A percentile compares a stretch with the other conserved stretches of the same genome.
These are phyloP conservation scores for Globisporangium middletonii DNA, from an alignment of 352 stramenopile genomes.

Conservation along the genomic window DNA sequence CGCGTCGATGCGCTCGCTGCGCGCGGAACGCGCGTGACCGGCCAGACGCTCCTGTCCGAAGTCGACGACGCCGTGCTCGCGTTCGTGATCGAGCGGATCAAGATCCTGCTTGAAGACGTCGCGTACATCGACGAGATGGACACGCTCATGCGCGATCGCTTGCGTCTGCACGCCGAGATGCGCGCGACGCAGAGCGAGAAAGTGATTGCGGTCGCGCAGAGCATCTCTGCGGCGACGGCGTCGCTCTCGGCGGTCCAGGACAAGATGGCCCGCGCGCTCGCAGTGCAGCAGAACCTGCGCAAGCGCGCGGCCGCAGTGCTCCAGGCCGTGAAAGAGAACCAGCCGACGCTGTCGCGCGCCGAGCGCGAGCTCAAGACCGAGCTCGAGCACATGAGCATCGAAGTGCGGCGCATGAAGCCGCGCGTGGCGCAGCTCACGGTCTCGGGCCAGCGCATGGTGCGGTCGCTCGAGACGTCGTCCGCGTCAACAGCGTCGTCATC, in stretches of 20 bases:
- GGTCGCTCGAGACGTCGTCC: conserved; percentile 35
- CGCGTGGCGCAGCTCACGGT: conserved; percentile 68
- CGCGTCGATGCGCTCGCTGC: conserved; percentile 46
- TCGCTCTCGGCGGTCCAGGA: conserved; percentile 36
- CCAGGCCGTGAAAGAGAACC: conserved; percentile 80
- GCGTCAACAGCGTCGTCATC: conserved; percentile 17
- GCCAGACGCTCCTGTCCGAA: conserved; percentile 52
- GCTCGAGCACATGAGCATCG: conserved; percentile 51
- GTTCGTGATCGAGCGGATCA: conserved; percentile 68
- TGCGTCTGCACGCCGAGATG: conserved; percentile 58
- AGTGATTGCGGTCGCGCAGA: conserved; percentile 32
- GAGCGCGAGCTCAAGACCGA: conserved; percentile 71
- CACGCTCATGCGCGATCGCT: conserved; percentile 52
- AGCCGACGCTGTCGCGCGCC: conserved; percentile 63
- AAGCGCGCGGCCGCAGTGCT: conserved; percentile 71
- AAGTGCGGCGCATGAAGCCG: conserved; percentile 66
- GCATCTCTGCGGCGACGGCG: conserved; percentile 21
- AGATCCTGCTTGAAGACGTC: conserved; percentile 45
- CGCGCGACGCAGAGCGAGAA: conserved; percentile 42
- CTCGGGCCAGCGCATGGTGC: conserved; percentile 49
- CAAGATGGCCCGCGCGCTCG: conserved; percentile 56
- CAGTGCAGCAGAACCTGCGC: conserved; percentile 65
- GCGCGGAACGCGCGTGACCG: conserved; percentile 57
- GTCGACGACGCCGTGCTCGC: conserved; percentile 64
- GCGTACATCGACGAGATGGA: conserved; percentile 72